Conservation (phyloP, 441 rosid species). For the Mallotus repandus region DNA sequence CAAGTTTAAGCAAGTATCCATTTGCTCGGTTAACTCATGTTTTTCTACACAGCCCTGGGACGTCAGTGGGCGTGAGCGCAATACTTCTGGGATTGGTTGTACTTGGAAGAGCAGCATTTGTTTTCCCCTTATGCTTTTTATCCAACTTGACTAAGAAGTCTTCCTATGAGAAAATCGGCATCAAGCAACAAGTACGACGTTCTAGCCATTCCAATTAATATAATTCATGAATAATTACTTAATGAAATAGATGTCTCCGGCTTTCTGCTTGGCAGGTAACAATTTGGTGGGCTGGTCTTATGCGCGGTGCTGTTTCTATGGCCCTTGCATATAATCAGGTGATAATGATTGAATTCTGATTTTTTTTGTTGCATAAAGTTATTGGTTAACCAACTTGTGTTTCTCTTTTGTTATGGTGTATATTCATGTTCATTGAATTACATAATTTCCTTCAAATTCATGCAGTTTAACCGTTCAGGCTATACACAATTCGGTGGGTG, state of each 20-base stretch:
- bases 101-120: slow-evolving; percentile 91
- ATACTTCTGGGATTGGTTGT: slow-evolving; percentile 75
- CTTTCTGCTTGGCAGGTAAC: slow-evolving; percentile 48
- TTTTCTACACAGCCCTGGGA: slow-evolving; percentile 63
- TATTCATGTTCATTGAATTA: not conserved
- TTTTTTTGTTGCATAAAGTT: not conserved
- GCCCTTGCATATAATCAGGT: slow-evolving; percentile 99
- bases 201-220: slow-evolving; percentile 13
- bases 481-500: slow-evolving; percentile 59
- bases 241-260: not conserved
- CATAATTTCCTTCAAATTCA: slow-evolving; percentile 8
- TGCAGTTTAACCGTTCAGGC: slow-evolving; percentile 73
- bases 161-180: slow-evolving; percentile 46
- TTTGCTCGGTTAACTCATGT: not conserved
- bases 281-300: slow-evolving; percentile 99
- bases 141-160: slow-evolving; percentile 83
- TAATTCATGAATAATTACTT: not conserved
- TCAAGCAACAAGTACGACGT: slow-evolving; percentile 68
- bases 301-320: slow-evolving; percentile 99
- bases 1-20: not conserved
- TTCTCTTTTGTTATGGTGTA: not conserved
- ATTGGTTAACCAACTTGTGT: too few relatives aligned
- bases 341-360: not conserved
- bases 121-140: slow-evolving; percentile 80
- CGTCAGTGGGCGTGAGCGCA: slow-evolving; percentile 73